Evolutionary conservation across 179 eudicot genomes (phyloP).

Genomic region (Silene vulgaris): DNA sequence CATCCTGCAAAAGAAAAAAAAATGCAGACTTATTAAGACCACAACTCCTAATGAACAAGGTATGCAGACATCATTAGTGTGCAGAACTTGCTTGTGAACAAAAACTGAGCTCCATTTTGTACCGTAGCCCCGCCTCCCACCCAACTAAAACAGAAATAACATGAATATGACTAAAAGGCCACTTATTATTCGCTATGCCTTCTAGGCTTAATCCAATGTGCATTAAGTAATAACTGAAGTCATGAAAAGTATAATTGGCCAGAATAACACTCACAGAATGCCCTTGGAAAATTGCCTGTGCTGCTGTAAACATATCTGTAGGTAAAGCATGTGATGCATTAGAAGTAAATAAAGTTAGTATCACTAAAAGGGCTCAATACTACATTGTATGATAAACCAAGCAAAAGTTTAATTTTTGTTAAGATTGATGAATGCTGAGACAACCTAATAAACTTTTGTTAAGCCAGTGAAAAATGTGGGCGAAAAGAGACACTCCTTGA

Average conservation of each 20-base stretch:
- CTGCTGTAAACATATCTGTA: constrained; percentile 82
- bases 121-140: not conserved
- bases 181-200: not conserved
- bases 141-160: constrained; percentile 4
- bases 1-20: constrained; percentile 53
- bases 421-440: constrained; percentile 3
- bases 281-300: constrained; percentile 67
- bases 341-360: constrained; percentile 10
- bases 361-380: not conserved
- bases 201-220: not conserved
- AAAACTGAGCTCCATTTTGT: not conserved
- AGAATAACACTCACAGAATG: constrained; percentile 55
- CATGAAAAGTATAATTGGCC: constrained; percentile 6
- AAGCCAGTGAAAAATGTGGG: not conserved
- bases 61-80: not conserved
- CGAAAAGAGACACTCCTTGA: not conserved
- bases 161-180: not conserved
- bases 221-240: not conserved
- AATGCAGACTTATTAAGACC: constrained; percentile 7
- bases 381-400: not conserved
- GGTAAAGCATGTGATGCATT: constrained; percentile 17
- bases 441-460: not conserved
- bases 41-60: constrained; percentile 2
- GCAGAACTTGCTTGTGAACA: not conserved
- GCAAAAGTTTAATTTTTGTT: not conserved